Percentiles rank a stretch among this genome's conserved stretches.
These are phyloP conservation scores for Rosellinia necatrix DNA, from an alignment of 2,329 filamentous ascomycete genomes.

Conservation along the genomic window DNA sequence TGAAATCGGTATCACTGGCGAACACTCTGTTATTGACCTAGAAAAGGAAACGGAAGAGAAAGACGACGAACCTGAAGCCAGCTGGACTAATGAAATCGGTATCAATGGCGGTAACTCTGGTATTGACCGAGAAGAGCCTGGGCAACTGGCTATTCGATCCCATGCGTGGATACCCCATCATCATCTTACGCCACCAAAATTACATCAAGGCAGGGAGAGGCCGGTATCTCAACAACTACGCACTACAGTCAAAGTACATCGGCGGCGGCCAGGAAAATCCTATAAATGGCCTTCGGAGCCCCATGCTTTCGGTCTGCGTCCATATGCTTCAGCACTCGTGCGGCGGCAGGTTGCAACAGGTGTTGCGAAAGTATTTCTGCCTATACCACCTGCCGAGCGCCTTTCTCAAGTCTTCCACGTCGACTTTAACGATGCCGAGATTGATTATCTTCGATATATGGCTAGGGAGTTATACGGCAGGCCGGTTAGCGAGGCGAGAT, in stretches of 20 bases:
- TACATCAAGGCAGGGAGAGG: conserved; percentile 23
- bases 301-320: conserved; percentile 33
- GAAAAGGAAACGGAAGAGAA: too few relatives aligned
- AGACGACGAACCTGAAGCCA: background rate
- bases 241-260: conserved; percentile 33
- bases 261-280: conserved; percentile 37
- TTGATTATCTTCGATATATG: conserved; percentile 32
- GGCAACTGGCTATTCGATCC: too few relatives aligned
- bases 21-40: too few relatives aligned
- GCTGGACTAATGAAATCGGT: background rate
- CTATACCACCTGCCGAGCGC: conserved; percentile 12
- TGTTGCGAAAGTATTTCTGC: conserved; percentile 13
- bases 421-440: conserved; percentile 37
- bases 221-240: conserved; percentile 29
- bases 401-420: conserved; percentile 35
- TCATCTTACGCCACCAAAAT: conserved; percentile 11
- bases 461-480: conserved; percentile 35
- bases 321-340: conserved; percentile 32
- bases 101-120: too few relatives aligned
- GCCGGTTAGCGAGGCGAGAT: conserved; percentile 13
- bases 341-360: conserved; percentile 30
- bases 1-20: too few relatives aligned
- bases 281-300: conserved; percentile 25
- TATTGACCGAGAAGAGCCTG: too few relatives aligned
- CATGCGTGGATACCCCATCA: conserved; percentile 9